Evolutionary conservation across 1,139 yeast genomes (phyloP).

Genomic region (Scheffersomyces parashehatae): DNA sequence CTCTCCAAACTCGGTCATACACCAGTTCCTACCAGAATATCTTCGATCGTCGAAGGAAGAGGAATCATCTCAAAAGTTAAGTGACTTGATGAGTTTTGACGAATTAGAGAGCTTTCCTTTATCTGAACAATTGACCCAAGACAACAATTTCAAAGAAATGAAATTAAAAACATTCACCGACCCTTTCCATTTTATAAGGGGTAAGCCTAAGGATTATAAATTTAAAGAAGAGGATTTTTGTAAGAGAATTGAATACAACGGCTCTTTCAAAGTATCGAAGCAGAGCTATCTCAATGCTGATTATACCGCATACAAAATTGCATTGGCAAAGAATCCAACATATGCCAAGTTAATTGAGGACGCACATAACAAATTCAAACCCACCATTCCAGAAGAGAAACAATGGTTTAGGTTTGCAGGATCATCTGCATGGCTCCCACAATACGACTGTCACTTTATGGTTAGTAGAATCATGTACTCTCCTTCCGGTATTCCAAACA

Average conservation of each 20-base stretch:
- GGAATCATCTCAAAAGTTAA: too few relatives aligned
- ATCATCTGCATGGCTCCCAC: slow-evolving; percentile 40
- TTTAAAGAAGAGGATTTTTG: slow-evolving; percentile 17
- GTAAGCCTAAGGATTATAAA: slow-evolving; percentile 10
- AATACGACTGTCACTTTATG: slow-evolving; percentile 40
- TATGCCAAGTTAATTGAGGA: slow-evolving; percentile 17
- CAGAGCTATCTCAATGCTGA: slow-evolving; percentile 20
- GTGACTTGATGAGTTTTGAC: not conserved
- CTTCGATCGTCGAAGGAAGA: too few relatives aligned
- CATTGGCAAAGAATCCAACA: slow-evolving; percentile 12
- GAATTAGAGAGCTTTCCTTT: slow-evolving; percentile 11
- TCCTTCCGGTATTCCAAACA: slow-evolving; percentile 27
- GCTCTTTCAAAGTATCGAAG: slow-evolving; percentile 15
- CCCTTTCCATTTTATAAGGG: slow-evolving; percentile 12
- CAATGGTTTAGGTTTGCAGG: slow-evolving; percentile 43
- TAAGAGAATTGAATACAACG: slow-evolving; percentile 12
- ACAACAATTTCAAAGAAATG: not conserved
- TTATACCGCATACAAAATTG: slow-evolving; percentile 13
- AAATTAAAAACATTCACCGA: slow-evolving; percentile 20
- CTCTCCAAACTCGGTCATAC: too few relatives aligned
- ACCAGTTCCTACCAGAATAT: too few relatives aligned
- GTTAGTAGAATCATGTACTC: slow-evolving; percentile 37
- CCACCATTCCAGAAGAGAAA: slow-evolving; percentile 25
- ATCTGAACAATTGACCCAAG: slow-evolving; percentile 3
- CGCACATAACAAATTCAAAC: slow-evolving; percentile 18